Evolutionary conservation across 371 early-diverging fungal species (phyloP), one percentile per base, ranked within the genome.

Genomic region (Nematocida ausubeli): DNA sequence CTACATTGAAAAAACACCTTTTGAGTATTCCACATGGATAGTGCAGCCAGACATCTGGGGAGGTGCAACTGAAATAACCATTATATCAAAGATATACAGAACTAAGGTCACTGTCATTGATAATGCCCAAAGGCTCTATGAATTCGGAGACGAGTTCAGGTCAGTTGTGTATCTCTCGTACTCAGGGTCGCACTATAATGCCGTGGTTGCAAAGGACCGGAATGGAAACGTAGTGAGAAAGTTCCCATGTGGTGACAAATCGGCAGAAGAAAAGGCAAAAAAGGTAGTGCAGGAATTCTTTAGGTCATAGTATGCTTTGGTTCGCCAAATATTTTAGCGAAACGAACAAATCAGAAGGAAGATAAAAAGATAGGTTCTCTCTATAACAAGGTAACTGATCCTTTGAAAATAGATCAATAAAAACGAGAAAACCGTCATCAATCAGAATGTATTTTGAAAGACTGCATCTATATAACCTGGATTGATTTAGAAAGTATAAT

Each of bases 161-260:
- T 64, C 65, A 19, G 78, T 75, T 26, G 67, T 75, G 6, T 75
- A 75, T 51, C 60, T 75, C 16, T 30, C 22, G 47, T 75, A 75
- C 34, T 49, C 78, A n/a, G 78, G 78, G 14, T n/a, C 68, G 5
- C 67, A 75, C 52, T 75, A 75, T 39, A 75, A 75, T 39, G 78
- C 65, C 24, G 54, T 75, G 6, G 37, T 75, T 47, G 50, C 67
- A 6, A 65, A 64, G 28, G 67, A 66, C 49, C 51, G 40, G 42
- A 50, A 30, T 14, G 78, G 78, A 2, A 14, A 44, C 28, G 28
- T 66, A 9, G 16, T 24, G 19, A 26, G 35, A 22, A 75, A 75
- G 56, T 75, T 75, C 65, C 66, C 67, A 12, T 28, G 32, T 30
- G 78, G 78, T 12, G 66, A 66, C 35, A 57, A 55, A 42, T 14